Percentiles rank a stretch among this genome's conserved stretches.
These are phyloP conservation scores for Cytospora chrysosperma DNA, from an alignment of 2,329 filamentous ascomycete genomes.

Conservation along the genomic window DNA sequence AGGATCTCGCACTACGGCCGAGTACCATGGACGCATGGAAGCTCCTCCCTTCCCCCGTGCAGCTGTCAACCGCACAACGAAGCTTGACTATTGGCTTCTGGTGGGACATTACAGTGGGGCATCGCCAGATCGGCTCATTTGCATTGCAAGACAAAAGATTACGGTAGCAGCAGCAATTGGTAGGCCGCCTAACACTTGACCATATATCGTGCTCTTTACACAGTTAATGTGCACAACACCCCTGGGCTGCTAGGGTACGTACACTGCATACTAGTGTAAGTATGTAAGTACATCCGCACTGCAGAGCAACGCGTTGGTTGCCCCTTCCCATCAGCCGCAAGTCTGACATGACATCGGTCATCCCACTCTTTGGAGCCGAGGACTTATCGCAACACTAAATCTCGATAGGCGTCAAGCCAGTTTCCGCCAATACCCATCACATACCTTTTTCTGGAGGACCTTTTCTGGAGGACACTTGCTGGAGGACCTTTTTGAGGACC, in stretches of 20 bases:
- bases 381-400: background rate
- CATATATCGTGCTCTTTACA: background rate
- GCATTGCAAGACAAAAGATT: background rate
- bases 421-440: background rate
- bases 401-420: background rate
- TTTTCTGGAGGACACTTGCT: too few relatives aligned
- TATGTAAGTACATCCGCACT: too few relatives aligned
- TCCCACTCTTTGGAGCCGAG: background rate
- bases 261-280: too few relatives aligned
- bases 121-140: background rate
- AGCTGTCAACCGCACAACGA: background rate
- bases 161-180: background rate
- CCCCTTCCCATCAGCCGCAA: background rate
- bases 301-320: background rate
- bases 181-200: background rate
- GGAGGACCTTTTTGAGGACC: too few relatives aligned
- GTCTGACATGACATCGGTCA: too few relatives aligned
- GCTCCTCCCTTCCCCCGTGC: background rate
- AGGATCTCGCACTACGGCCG: background rate
- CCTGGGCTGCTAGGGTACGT: too few relatives aligned
- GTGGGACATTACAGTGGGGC: background rate
- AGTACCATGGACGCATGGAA: conserved; percentile 2
- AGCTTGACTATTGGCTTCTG: conserved; percentile 4
- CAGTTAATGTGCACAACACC: background rate
- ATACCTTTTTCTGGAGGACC: conserved; percentile 1